These are phyloP conservation scores for Vitis rotundifolia DNA, from an alignment of 164 flowering plant genomes.

Conservation along the genomic window DNA sequence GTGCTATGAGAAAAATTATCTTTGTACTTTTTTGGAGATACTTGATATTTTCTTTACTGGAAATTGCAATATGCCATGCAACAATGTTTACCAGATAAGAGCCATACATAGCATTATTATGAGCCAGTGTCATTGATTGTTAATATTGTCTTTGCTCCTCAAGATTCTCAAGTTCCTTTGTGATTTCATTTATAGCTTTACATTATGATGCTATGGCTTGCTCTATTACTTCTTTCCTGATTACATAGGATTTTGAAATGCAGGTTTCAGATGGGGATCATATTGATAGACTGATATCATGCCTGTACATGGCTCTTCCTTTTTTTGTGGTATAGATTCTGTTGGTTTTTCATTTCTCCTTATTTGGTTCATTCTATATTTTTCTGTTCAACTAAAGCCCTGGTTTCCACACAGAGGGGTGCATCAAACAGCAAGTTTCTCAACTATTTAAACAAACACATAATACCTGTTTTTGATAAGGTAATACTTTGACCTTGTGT, in stretches of 20 bases:
- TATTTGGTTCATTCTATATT: background rate
- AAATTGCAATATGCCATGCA: too few species aligned
- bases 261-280: slow-evolving; percentile 93
- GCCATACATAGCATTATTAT: too few species aligned
- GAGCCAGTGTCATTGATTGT: too few species aligned
- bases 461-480: slow-evolving; percentile 85
- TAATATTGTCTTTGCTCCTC: too few species aligned
- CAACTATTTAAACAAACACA: slow-evolving; percentile 80
- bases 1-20: too few species aligned
- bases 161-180: too few species aligned
- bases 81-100: too few species aligned
- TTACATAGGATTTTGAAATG: slow-evolving; percentile 12
- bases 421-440: slow-evolving; percentile 93
- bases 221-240: too few species aligned
- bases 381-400: background rate
- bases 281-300: slow-evolving; percentile 84
- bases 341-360: background rate
- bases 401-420: slow-evolving; percentile 63
- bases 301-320: slow-evolving; percentile 87
- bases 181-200: too few species aligned
- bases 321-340: slow-evolving; percentile 63
- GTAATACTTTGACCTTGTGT: slow-evolving; percentile 32
- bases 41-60: too few species aligned
- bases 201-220: too few species aligned
- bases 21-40: too few species aligned